Conservation (phyloP, 495 filamentous ascomycete species). For the Friedmanniomyces endolithicus region DNA sequence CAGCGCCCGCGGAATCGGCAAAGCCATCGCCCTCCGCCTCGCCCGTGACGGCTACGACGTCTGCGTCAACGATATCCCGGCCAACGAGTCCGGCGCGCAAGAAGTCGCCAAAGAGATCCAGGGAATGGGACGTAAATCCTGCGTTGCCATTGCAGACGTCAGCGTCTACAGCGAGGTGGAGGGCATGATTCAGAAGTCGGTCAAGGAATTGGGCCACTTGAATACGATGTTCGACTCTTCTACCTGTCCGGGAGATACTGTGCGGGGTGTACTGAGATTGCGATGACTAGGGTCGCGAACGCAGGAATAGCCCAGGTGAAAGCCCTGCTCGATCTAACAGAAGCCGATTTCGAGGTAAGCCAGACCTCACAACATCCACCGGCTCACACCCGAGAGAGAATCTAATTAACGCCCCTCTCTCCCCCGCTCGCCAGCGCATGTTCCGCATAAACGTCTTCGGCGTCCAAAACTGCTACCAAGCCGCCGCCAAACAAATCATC, state of each 20-base stretch:
- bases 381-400: too few relatives aligned
- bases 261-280: background rate
- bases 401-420: too few relatives aligned
- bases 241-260: background rate
- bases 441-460: conserved; percentile 45
- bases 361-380: too few relatives aligned
- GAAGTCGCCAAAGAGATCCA: conserved; percentile 41
- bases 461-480: conserved; percentile 45
- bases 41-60: conserved; percentile 48
- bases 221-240: conserved; percentile 33
- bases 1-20: conserved; percentile 45
- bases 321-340: conserved; percentile 38
- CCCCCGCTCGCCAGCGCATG: conserved; percentile 22
- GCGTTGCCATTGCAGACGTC: conserved; percentile 43
- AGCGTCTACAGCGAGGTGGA: conserved; percentile 38
- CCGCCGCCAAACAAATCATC: conserved; percentile 44
- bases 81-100: conserved; percentile 35
- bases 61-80: conserved; percentile 46
- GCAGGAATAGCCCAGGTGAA: conserved; percentile 48
- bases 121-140: conserved; percentile 32
- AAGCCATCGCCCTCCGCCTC: conserved; percentile 47
- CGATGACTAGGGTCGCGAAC: conserved; percentile 40
- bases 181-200: conserved; percentile 36
- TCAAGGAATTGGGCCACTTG: conserved; percentile 39
- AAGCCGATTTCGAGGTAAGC: conserved; percentile 35